Conservation (phyloP, 1,139 yeast species). For the Suhomyces chickasaworum region DNA sequence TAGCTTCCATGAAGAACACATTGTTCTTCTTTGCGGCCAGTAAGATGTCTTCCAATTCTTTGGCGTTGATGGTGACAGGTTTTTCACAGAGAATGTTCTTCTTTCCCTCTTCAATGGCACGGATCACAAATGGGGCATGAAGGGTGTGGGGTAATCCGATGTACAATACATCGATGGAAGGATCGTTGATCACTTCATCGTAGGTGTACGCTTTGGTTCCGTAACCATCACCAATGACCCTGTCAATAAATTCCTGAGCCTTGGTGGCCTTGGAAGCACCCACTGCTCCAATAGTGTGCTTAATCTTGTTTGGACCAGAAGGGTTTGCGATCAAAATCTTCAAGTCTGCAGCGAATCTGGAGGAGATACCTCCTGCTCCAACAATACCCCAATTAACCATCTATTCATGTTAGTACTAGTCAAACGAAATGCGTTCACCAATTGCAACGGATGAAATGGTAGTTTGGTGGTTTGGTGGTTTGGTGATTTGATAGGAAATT, state of each 20-base stretch:
- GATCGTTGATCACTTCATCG: slow-evolving; percentile 42
- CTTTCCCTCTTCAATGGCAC: slow-evolving; percentile 52
- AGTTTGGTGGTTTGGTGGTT: not conserved
- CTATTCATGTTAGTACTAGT: slow-evolving; percentile 7
- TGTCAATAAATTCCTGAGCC: slow-evolving; percentile 30
- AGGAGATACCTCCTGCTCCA: slow-evolving; percentile 51
- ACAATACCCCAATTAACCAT: slow-evolving; percentile 42
- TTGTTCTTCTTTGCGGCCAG: slow-evolving; percentile 47
- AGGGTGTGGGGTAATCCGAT: slow-evolving; percentile 61
- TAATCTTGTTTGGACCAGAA: slow-evolving; percentile 26
- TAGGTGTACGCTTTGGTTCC: slow-evolving; percentile 21
- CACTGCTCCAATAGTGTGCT: slow-evolving; percentile 34
- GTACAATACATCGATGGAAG: slow-evolving; percentile 54
- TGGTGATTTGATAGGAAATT: not conserved
- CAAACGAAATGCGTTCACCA: too few relatives aligned
- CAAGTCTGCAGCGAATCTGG: slow-evolving; percentile 41
- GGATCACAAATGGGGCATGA: slow-evolving; percentile 52
- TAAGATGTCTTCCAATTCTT: slow-evolving; percentile 47
- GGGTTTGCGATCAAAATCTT: slow-evolving; percentile 23
- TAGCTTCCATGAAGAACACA: slow-evolving; percentile 61
- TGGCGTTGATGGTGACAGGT: slow-evolving; percentile 56
- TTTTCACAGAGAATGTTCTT: slow-evolving; percentile 64
- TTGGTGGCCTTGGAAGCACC: slow-evolving; percentile 33
- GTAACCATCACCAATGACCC: slow-evolving; percentile 20
- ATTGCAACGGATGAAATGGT: too few relatives aligned